Evolutionary conservation across 805 yeast genomes (phyloP).

Genomic region (Peterozyma xylosa): DNA sequence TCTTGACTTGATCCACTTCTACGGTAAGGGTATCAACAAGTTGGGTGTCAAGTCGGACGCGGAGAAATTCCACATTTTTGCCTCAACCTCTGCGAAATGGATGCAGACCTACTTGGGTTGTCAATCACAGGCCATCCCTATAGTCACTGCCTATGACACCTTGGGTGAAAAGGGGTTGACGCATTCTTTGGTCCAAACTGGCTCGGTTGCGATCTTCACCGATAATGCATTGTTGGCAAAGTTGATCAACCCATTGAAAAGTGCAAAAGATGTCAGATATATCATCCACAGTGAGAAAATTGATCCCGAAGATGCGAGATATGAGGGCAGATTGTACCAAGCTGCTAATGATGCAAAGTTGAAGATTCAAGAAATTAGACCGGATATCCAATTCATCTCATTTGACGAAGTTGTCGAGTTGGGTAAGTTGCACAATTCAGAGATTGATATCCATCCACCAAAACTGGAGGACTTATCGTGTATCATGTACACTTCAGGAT

Average conservation of each 20-base stretch:
- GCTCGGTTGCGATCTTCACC: slow-evolving; percentile 70
- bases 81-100: slow-evolving; percentile 86
- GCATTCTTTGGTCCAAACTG: slow-evolving; percentile 81
- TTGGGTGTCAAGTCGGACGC: slow-evolving; percentile 54
- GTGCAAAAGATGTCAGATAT: slow-evolving; percentile 52
- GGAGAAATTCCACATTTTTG: slow-evolving; percentile 75
- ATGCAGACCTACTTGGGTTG: slow-evolving; percentile 80
- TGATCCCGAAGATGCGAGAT: slow-evolving; percentile 55
- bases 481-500: slow-evolving; percentile 85
- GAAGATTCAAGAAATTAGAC: slow-evolving; percentile 57
- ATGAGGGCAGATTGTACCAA: slow-evolving; percentile 48
- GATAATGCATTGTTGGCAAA: slow-evolving; percentile 67
- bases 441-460: slow-evolving; percentile 33
- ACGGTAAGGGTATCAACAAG: slow-evolving; percentile 71
- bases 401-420: slow-evolving; percentile 56
- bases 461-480: slow-evolving; percentile 56
- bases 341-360: slow-evolving; percentile 52
- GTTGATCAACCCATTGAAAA: slow-evolving; percentile 64
- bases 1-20: slow-evolving; percentile 34
- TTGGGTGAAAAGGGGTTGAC: slow-evolving; percentile 84
- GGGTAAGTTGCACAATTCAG: slow-evolving; percentile 48
- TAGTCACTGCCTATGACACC: slow-evolving; percentile 95
- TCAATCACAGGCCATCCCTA: slow-evolving; percentile 70
- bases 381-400: slow-evolving; percentile 64
- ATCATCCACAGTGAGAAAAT: slow-evolving; percentile 66